Evolutionary conservation across 495 filamentous ascomycete genomes (phyloP).

Genomic region (Chlorociboria aeruginascens): DNA sequence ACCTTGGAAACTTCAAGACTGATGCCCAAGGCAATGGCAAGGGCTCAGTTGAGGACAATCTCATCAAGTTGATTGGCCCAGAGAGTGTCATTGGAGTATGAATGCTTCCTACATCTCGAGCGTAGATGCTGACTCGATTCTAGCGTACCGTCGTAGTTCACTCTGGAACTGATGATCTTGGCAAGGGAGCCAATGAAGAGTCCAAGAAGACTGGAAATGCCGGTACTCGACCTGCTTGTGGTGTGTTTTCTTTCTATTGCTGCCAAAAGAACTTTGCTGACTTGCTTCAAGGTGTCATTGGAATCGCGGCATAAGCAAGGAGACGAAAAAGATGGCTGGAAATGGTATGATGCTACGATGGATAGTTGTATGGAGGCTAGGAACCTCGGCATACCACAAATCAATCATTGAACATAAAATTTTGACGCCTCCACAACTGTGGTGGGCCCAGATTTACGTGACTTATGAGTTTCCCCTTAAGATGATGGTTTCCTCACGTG

Average conservation of each 20-base stretch:
- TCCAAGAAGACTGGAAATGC: slow-evolving; percentile 97
- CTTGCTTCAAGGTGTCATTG: slow-evolving; percentile 58
- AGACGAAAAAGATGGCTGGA: background rate
- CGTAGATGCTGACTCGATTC: slow-evolving; percentile 9
- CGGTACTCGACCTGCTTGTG: slow-evolving; percentile 83
- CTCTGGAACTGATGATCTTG: slow-evolving; percentile 89
- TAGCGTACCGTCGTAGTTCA: slow-evolving; percentile 93
- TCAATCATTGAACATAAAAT: no score
- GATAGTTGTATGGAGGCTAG: background rate
- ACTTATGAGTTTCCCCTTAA: no score
- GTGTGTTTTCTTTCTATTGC: slow-evolving; percentile 33
- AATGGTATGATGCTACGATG: background rate
- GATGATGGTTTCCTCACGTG: no score
- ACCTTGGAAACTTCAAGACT: slow-evolving; percentile 93
- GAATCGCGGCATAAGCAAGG: slow-evolving; percentile 50
- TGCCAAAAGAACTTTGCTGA: slow-evolving; percentile 5
- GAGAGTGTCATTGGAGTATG: slow-evolving; percentile 92
- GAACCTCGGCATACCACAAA: no score
- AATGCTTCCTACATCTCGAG: slow-evolving; percentile 12
- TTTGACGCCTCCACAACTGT: no score
- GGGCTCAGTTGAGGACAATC: slow-evolving; percentile 61
- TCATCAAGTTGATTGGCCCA: slow-evolving; percentile 88
- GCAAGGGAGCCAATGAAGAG: slow-evolving; percentile 78
- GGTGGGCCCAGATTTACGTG: no score
- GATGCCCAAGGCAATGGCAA: slow-evolving; percentile 80